A percentile compares a stretch with the other conserved stretches of the same genome.
Evolutionary conservation across 345 rosid species (phyloP).

Genomic region (Theobroma cacao): DNA sequence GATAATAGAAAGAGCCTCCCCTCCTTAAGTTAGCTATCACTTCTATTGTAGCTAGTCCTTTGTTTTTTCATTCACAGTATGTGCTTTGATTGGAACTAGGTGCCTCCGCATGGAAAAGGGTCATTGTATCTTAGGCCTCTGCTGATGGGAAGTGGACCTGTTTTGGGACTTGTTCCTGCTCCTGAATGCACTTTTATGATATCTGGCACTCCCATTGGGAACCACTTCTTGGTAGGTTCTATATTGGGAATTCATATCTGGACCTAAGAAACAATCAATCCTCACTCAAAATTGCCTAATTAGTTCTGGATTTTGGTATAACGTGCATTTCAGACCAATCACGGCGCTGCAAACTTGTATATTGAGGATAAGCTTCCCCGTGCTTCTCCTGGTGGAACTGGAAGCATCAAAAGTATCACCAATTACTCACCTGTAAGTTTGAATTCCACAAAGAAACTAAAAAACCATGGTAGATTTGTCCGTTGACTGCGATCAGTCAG

Average conservation of each 20-base stretch:
- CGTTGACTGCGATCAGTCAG: too few relatives aligned
- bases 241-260: neutral
- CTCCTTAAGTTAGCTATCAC: neutral
- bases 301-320: neutral
- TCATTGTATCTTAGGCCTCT: slow-evolving; percentile 18
- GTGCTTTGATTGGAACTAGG: slow-evolving; percentile 7
- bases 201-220: slow-evolving; percentile 16
- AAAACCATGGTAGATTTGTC: neutral
- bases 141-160: slow-evolving; percentile 23
- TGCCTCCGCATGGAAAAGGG: slow-evolving; percentile 27
- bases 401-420: slow-evolving; percentile 30
- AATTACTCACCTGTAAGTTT: slow-evolving; percentile 32
- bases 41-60: too few relatives aligned
- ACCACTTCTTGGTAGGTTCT: neutral
- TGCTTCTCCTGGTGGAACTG: slow-evolving; percentile 33
- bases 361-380: slow-evolving; percentile 25
- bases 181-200: slow-evolving; percentile 22
- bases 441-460: too few relatives aligned
- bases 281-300: too few relatives aligned
- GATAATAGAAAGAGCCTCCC: slow-evolving; percentile 18
- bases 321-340: neutral
- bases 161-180: slow-evolving; percentile 16
- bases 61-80: too few relatives aligned
- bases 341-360: slow-evolving; percentile 12
- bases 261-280: too few relatives aligned